These are phyloP conservation scores for Bombardia bombarda DNA, from an alignment of 495 filamentous ascomycete species.

Conservation along the genomic window DNA sequence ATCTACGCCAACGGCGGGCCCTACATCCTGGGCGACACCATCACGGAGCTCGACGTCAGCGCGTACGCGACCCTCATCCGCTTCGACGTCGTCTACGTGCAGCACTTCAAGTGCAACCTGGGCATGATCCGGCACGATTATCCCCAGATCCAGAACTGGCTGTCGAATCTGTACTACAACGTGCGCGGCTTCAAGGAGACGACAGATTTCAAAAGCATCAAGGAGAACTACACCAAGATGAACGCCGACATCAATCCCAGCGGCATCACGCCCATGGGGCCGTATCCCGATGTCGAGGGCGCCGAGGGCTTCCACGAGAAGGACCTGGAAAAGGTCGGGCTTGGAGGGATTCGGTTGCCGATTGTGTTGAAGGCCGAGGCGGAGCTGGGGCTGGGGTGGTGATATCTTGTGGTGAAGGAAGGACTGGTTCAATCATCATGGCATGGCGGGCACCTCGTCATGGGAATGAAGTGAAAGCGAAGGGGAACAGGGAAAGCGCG, in stretches of 20 bases:
- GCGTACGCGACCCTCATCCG: constrained; percentile 75
- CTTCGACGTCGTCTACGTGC: constrained; percentile 84
- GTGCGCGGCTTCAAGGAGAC: constrained; percentile 51
- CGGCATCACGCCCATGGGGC: constrained; percentile 58
- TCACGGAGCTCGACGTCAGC: constrained; percentile 79
- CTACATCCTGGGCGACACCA: constrained; percentile 56
- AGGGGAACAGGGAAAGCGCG: no score
- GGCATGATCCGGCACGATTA: constrained; percentile 74
- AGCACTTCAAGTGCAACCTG: constrained; percentile 92
- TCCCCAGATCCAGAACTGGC: constrained; percentile 59
- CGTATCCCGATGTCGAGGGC: constrained; percentile 50
- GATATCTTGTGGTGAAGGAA: no score
- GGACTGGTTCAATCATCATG: no score
- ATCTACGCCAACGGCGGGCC: constrained; percentile 20
- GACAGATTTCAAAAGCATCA: constrained; percentile 58
- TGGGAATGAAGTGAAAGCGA: no score
- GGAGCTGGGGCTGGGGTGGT: no score
- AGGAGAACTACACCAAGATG: constrained; percentile 48
- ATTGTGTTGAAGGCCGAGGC: no score
- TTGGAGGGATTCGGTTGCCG: no score
- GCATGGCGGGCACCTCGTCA: no score
- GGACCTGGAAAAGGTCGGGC: no score
- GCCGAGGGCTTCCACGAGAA: no score
- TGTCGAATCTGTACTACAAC: constrained; percentile 61
- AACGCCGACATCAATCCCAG: constrained; percentile 43